Evolutionary conservation across 768 basidiomycete species (phyloP).

Genomic region (Serendipita indica): DNA sequence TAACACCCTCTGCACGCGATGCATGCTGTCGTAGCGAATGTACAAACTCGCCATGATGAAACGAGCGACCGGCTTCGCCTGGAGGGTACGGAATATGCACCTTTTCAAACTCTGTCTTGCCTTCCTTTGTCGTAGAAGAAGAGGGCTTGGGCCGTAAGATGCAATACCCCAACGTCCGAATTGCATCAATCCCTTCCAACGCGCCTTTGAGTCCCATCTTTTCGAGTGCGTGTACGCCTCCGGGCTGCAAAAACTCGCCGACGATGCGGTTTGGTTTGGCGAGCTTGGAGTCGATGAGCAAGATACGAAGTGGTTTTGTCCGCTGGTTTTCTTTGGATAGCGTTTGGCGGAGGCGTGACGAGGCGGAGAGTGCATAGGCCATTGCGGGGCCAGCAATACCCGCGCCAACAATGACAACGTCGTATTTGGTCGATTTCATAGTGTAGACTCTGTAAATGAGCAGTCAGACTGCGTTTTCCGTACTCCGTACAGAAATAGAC

Average conservation of each 20-base stretch:
- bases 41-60: conserved; percentile 90
- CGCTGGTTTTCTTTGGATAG: conserved; percentile 19
- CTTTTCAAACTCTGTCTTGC: conserved; percentile 21
- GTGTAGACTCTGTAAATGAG: not conserved
- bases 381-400: conserved; percentile 82
- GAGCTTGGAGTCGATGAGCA: conserved; percentile 80
- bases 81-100: conserved; percentile 86
- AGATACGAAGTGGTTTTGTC: conserved; percentile 51
- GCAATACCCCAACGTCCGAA: conserved; percentile 74
- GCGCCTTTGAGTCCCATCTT: conserved; percentile 62
- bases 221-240: conserved; percentile 61
- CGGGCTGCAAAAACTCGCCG: conserved; percentile 91
- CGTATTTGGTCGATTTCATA: conserved; percentile 28
- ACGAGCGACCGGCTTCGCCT: conserved; percentile 58
- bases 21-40: conserved; percentile 60
- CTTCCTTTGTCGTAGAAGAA: not conserved
- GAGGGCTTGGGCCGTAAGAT: conserved; percentile 44
- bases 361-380: conserved; percentile 66
- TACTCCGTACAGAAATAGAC: no score
- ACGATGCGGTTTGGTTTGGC: conserved; percentile 93
- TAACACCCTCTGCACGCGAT: conserved; percentile 43
- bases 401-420: conserved; percentile 81
- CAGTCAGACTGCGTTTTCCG: not conserved
- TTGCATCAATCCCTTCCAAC: conserved; percentile 78
- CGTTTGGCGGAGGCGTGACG: conserved; percentile 20